phyloP scores from a whole-genome alignment of 2,329 filamentous ascomycete genomes.

The Conoideocrella luteorostrata region DNA sequence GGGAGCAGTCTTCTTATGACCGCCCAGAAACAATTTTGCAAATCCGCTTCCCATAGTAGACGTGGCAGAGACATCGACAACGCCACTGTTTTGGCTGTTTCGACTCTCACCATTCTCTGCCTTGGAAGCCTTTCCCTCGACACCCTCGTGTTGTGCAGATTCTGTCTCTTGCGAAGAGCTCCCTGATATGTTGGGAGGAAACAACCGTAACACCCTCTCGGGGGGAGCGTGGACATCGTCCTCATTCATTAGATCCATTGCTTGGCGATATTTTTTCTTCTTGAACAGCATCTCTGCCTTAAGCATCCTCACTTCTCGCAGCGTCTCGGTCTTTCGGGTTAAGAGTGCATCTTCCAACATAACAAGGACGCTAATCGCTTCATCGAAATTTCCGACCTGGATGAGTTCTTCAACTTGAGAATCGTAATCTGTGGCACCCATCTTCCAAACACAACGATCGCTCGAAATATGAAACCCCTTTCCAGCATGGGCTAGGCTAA shows the following conservation, averaged over 20 bases:
- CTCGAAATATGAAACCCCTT: conserved; percentile 94
- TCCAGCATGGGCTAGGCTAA: conserved; percentile 89
- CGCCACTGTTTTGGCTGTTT: conserved; percentile 18
- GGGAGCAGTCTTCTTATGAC: conserved; percentile 38
- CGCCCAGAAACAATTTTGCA: conserved; percentile 46
- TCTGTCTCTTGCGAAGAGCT: conserved; percentile 57
- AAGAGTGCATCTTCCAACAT: conserved; percentile 92
- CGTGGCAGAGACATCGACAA: conserved; percentile 22
- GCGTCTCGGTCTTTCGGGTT: conserved; percentile 69
- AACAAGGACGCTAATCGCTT: conserved; percentile 80
- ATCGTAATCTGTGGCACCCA: conserved; percentile 89
- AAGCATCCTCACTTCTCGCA: conserved; percentile 82
- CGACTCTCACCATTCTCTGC: conserved; percentile 21
- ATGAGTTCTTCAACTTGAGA: conserved; percentile 80
- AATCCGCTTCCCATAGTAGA: conserved; percentile 40
- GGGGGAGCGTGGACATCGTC: conserved; percentile 85
- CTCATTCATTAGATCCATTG: conserved; percentile 79
- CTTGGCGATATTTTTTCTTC: conserved; percentile 73
- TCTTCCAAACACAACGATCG: conserved; percentile 89
- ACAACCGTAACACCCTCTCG: conserved; percentile 78
- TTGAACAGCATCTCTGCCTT: conserved; percentile 85
- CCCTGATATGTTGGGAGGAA: conserved; percentile 77
- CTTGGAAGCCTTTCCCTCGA: conserved; percentile 28
- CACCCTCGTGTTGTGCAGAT: conserved; percentile 35
- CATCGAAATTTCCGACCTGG: conserved; percentile 68